Evolutionary conservation across 2,329 filamentous ascomycete genomes (phyloP).

Genomic region (Penicillium vulpinum): DNA sequence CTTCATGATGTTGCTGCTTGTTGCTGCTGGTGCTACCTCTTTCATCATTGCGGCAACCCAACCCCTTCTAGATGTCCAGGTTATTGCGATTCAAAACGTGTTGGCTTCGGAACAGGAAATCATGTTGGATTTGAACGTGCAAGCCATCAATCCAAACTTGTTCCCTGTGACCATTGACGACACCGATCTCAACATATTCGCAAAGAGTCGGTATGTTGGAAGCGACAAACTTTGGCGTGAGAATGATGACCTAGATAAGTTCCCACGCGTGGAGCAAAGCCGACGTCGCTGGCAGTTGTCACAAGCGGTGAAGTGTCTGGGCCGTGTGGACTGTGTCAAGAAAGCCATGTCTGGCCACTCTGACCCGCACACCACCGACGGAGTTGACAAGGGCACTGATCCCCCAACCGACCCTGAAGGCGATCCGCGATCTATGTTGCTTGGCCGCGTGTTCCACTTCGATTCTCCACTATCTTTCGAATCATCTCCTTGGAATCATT

Average conservation of each 20-base stretch:
- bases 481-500: constrained; percentile 79
- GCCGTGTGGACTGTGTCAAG: constrained; percentile 19
- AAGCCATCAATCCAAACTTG: constrained; percentile 88
- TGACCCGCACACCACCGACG: constrained; percentile 26
- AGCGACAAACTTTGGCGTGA: constrained; percentile 49
- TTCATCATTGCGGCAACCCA: constrained; percentile 92
- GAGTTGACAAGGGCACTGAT: constrained; percentile 60
- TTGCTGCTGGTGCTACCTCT: constrained; percentile 80
- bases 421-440: constrained; percentile 77
- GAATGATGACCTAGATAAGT: constrained; percentile 27
- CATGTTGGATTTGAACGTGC: constrained; percentile 87
- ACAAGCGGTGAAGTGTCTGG: constrained; percentile 29
- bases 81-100: constrained; percentile 82
- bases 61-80: constrained; percentile 74
- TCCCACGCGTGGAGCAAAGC: constrained; percentile 37
- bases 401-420: constrained; percentile 57
- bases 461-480: constrained; percentile 88
- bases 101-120: constrained; percentile 92
- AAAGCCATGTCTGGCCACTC: constrained; percentile 17
- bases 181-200: constrained; percentile 89
- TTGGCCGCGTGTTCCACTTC: constrained; percentile 85
- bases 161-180: constrained; percentile 82
- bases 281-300: constrained; percentile 35
- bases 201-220: constrained; percentile 88
- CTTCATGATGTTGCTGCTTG: constrained; percentile 75